A percentile compares a stretch with the other conserved stretches of the same genome.
Evolutionary conservation across 2,329 filamentous ascomycete species (phyloP).

Genomic region (Aspergillus tubingensis): DNA sequence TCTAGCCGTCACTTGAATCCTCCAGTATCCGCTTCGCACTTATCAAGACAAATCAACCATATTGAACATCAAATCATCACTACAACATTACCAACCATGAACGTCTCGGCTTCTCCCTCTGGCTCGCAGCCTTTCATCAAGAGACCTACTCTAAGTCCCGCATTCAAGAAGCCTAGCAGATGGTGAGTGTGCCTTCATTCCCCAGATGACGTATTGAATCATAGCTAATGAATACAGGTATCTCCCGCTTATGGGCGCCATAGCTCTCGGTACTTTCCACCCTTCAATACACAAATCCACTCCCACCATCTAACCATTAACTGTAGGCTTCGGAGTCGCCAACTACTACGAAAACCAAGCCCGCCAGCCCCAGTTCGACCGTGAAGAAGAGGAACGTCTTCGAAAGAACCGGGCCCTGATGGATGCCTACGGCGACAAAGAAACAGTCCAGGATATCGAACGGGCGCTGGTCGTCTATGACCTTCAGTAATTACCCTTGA

Average conservation of each 20-base stretch:
- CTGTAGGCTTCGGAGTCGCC: conserved; percentile 22
- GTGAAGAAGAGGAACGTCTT: conserved; percentile 36
- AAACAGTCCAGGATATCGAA: conserved; percentile 47
- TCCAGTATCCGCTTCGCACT: not conserved
- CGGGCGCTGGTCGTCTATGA: conserved; percentile 49
- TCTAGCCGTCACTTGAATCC: not conserved
- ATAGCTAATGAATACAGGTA: conserved; percentile 12
- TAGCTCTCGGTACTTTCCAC: conserved; percentile 16
- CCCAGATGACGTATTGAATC: not conserved
- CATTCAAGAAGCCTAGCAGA: conserved; percentile 8
- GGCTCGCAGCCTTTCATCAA: conserved; percentile 14
- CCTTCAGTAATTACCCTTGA: conserved; percentile 31
- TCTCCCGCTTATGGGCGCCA: conserved; percentile 19
- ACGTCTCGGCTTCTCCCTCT: conserved; percentile 11
- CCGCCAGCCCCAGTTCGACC: not conserved
- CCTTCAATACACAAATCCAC: not conserved
- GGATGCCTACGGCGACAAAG: conserved; percentile 50
- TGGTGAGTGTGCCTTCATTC: conserved; percentile 10
- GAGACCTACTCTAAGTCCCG: conserved; percentile 8
- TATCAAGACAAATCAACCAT: too few relatives aligned
- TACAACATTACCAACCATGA: conserved; percentile 5
- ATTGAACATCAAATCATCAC: not conserved
- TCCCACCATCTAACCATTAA: not conserved
- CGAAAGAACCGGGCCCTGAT: conserved; percentile 44
- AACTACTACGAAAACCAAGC: conserved; percentile 14